phyloP scores from a whole-genome alignment of 805 yeast genomes.

The Myxozyma monticola region DNA sequence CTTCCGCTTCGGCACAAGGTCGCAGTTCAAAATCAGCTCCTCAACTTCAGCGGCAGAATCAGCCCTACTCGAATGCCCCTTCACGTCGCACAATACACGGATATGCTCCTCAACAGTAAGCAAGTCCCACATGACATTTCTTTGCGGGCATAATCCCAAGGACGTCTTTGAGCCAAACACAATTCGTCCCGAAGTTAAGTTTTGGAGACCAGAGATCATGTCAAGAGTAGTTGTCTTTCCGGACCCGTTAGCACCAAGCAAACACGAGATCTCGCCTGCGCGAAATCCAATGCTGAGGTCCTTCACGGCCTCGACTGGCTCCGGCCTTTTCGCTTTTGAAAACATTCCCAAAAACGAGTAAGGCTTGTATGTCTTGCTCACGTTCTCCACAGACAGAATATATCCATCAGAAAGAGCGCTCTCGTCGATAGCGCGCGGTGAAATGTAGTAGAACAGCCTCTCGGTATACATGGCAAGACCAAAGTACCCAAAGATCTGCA shows the following conservation, averaged over 20 bases:
- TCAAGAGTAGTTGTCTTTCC: conserved; percentile 43
- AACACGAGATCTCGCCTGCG: conserved; percentile 39
- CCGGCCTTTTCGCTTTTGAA: conserved; percentile 1
- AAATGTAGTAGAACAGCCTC: conserved; percentile 10
- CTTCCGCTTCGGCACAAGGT: conserved; percentile 33
- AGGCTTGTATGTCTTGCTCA: conserved; percentile 15
- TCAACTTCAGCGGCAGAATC: conserved; percentile 13
- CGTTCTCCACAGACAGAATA: conserved; percentile 10
- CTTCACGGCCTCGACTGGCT: conserved; percentile 37
- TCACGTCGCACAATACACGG: conserved; percentile 33
- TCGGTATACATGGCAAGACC: conserved; percentile 8
- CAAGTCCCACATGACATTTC: conserved; percentile 40
- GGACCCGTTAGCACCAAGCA: conserved; percentile 42
- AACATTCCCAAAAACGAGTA: conserved; percentile 13
- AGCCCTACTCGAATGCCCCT: not conserved
- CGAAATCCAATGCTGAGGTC: conserved; percentile 33
- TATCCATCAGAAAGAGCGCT: not conserved
- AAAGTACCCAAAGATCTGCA: conserved; percentile 11
- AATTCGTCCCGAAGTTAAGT: conserved; percentile 30
- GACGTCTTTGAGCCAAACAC: conserved; percentile 31
- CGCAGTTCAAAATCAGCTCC: conserved; percentile 36
- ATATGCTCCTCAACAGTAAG: conserved; percentile 40
- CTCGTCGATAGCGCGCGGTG: not conserved
- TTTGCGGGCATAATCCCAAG: conserved; percentile 42
- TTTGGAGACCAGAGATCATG: conserved; percentile 37